Conservation (phyloP, 2,329 filamentous ascomycete species). For the Parastagonospora nodorum region DNA sequence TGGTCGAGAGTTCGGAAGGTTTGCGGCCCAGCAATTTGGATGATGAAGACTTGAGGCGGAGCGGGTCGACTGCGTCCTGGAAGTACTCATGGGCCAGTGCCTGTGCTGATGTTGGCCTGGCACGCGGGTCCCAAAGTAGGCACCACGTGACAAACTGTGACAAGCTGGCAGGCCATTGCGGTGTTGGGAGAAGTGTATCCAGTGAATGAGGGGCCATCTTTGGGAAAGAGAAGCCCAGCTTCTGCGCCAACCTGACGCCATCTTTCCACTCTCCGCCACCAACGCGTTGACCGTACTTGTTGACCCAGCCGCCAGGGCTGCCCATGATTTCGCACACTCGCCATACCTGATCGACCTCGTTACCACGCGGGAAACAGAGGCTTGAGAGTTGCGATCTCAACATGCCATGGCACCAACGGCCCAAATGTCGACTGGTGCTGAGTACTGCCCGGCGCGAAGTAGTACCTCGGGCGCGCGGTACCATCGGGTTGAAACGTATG, state of each 20-base stretch:
- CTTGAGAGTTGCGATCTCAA: constrained; percentile 95
- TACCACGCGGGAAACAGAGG: constrained; percentile 95
- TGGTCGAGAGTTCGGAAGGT: constrained; percentile 78
- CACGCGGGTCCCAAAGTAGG: constrained; percentile 97
- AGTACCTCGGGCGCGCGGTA: constrained; percentile 93
- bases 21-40: constrained; percentile 86
- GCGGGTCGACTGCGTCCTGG: constrained; percentile 84
- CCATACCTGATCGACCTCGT: constrained; percentile 99
- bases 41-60: constrained; percentile 87
- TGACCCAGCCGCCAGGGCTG: constrained; percentile 97
- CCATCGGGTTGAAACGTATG: constrained; percentile 97
- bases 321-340: constrained; percentile 99
- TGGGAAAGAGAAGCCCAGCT: constrained; percentile 97
- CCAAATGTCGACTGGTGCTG: constrained; percentile 97
- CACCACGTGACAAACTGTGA: constrained; percentile 98
- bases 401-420: constrained; percentile 97
- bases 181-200: constrained; percentile 87
- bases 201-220: constrained; percentile 98
- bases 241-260: constrained; percentile 87
- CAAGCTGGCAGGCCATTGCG: constrained; percentile 88
- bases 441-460: constrained; percentile 92
- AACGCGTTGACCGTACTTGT: constrained; percentile 82
- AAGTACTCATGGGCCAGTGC: constrained; percentile 98
- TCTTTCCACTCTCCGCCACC: constrained; percentile 98
- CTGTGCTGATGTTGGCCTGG: constrained; percentile 86